These are phyloP conservation scores for Pseudogymnoascus sp. DNA, from an alignment of 2,329 filamentous ascomycete species.

Conservation along the genomic window DNA sequence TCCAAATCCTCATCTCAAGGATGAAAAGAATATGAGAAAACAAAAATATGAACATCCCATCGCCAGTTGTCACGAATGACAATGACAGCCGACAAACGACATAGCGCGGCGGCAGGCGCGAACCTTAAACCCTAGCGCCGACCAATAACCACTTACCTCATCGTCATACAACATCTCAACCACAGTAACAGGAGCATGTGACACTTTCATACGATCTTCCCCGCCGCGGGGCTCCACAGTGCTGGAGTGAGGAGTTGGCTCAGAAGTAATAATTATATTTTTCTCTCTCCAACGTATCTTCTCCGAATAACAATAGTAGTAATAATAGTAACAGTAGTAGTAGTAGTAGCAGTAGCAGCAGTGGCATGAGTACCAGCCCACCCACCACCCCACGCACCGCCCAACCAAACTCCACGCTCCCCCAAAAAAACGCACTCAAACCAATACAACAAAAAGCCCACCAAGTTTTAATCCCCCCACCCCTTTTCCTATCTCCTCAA, in stretches of 20 bases:
- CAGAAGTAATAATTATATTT: conserved; percentile 1
- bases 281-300: not conserved
- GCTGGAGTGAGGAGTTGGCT: not conserved
- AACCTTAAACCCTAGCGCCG: not conserved
- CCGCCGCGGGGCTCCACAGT: not conserved
- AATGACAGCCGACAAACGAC: conserved; percentile 3
- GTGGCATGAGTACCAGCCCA: not conserved
- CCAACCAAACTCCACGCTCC: not conserved
- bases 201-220: not conserved
- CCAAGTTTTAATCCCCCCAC: not conserved
- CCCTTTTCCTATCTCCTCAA: not conserved
- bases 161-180: not conserved
- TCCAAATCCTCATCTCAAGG: not conserved
- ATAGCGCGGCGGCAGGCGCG: not conserved
- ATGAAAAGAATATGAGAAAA: too few relatives aligned
- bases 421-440: not conserved
- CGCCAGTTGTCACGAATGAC: not conserved
- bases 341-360: not conserved
- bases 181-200: not conserved
- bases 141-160: not conserved
- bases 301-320: conserved; percentile 2
- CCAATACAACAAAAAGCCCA: not conserved
- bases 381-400: not conserved
- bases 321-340: not conserved
- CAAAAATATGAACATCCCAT: not conserved